phyloP scores from a whole-genome alignment of 345 rosid genomes.

The Fremontodendron californicum region DNA sequence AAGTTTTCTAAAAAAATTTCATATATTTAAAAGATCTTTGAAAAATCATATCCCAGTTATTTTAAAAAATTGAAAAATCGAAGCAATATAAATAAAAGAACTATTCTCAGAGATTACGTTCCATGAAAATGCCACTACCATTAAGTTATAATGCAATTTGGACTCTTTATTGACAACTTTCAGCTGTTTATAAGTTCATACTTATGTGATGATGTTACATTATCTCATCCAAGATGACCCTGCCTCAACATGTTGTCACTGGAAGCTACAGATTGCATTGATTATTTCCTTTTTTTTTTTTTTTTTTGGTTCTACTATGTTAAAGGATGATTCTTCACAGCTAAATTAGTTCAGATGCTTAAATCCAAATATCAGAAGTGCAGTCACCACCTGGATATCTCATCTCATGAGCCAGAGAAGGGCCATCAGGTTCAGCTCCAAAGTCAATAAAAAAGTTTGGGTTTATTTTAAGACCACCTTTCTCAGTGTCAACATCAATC shows the following conservation, averaged over 20 bases:
- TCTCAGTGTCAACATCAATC: constrained; percentile 68
- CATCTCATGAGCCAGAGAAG: constrained; percentile 92
- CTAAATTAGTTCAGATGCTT: not conserved
- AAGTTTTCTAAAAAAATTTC: no score
- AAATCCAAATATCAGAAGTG: constrained; percentile 92
- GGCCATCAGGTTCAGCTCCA: constrained; percentile 73
- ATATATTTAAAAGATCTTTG: no score
- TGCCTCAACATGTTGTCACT: not conserved
- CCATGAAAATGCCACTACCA: not conserved
- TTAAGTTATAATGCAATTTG: not conserved
- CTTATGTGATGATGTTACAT: not conserved
- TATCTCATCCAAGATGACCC: not conserved
- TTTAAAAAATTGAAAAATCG: no score
- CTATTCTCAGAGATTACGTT: not conserved
- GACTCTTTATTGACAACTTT: not conserved
- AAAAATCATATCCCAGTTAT: no score
- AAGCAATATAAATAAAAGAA: no score
- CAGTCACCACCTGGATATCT: constrained; percentile 96
- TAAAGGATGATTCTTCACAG: not conserved
- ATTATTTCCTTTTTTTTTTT: not conserved
- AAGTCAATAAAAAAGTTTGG: constrained; percentile 71
- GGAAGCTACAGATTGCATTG: not conserved
- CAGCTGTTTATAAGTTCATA: not conserved
- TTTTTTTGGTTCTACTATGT: no score
- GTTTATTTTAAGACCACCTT: constrained; percentile 68